Conservation (phyloP, 2,329 filamentous ascomycete genomes). For the Clarireedia paspali region DNA sequence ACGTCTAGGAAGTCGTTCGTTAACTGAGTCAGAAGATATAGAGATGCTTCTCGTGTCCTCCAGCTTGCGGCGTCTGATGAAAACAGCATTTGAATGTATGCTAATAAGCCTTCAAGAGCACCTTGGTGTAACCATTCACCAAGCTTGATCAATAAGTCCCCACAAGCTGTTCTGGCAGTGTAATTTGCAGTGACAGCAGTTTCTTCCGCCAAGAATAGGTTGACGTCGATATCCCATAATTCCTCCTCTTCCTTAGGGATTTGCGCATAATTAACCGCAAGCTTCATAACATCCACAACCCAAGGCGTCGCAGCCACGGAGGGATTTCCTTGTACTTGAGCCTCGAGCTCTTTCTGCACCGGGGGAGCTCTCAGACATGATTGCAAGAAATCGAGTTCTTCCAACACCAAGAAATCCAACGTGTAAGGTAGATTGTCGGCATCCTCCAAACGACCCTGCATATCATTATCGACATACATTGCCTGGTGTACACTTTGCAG, state of each 20-base stretch:
- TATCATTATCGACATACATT: slow-evolving; percentile 79
- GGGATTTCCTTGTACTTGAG: slow-evolving; percentile 57
- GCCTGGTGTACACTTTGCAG: slow-evolving; percentile 67
- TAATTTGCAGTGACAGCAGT: slow-evolving; percentile 94
- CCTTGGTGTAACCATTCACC: slow-evolving; percentile 78
- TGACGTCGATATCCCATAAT: slow-evolving; percentile 94
- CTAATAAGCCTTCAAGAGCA: slow-evolving; percentile 70
- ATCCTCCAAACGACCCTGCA: slow-evolving; percentile 83
- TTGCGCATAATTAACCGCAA: slow-evolving; percentile 77
- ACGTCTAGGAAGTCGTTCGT: slow-evolving; percentile 77
- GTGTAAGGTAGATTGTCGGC: slow-evolving; percentile 89
- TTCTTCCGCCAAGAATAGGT: slow-evolving; percentile 90
- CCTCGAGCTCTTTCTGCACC: slow-evolving; percentile 81
- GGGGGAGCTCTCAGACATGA: slow-evolving; percentile 81
- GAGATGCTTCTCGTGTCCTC: slow-evolving; percentile 66
- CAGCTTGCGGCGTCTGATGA: slow-evolving; percentile 43
- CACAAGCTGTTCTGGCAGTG: slow-evolving; percentile 85
- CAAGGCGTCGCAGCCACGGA: slow-evolving; percentile 62
- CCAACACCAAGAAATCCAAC: slow-evolving; percentile 84
- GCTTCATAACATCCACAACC: slow-evolving; percentile 81
- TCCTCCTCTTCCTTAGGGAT: slow-evolving; percentile 91
- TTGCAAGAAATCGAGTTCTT: slow-evolving; percentile 93
- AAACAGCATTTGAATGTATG: slow-evolving; percentile 70
- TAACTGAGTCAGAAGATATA: slow-evolving; percentile 81
- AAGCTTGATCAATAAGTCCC: slow-evolving; percentile 85